Percentiles rank a stretch among this genome's conserved stretches.
Evolutionary conservation across 2,329 filamentous ascomycete species (phyloP).

Genomic region (Colletotrichum sp.): DNA sequence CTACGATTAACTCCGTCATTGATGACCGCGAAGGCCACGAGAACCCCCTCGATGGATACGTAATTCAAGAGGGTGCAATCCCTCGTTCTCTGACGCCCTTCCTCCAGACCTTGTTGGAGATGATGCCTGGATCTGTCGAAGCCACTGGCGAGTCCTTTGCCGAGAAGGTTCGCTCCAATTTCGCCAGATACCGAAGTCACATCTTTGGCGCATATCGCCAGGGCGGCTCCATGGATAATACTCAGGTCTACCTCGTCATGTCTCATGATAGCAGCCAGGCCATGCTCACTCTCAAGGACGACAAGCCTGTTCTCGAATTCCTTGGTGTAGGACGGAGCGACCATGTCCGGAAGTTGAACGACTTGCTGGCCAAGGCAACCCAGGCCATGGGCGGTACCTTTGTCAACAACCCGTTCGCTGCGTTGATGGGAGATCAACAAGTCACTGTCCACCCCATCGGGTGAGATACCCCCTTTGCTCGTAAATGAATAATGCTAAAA

Average conservation of each 20-base stretch:
- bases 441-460: conserved; percentile 72
- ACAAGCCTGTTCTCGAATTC: conserved; percentile 65
- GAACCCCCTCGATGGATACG: conserved; percentile 65
- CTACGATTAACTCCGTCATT: conserved; percentile 68
- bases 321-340: conserved; percentile 61
- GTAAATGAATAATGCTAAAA: conserved; percentile 14
- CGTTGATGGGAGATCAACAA: conserved; percentile 59
- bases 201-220: conserved; percentile 63
- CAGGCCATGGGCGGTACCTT: conserved; percentile 64
- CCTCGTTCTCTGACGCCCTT: conserved; percentile 61
- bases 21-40: conserved; percentile 58
- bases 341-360: conserved; percentile 58
- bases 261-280: conserved; percentile 71
- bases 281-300: conserved; percentile 61
- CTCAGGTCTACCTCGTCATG: conserved; percentile 71
- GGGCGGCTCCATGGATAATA: conserved; percentile 62
- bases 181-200: conserved; percentile 56
- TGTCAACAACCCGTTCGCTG: conserved; percentile 62
- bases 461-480: conserved; percentile 34
- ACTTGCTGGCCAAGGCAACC: conserved; percentile 58
- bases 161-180: conserved; percentile 47
- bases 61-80: conserved; percentile 68
- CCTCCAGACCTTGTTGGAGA: conserved; percentile 61
- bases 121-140: conserved; percentile 52
- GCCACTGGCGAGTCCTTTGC: conserved; percentile 42